phyloP scores from a whole-genome alignment of 2,329 filamentous ascomycete species.

The Aureobasidium vineae region DNA sequence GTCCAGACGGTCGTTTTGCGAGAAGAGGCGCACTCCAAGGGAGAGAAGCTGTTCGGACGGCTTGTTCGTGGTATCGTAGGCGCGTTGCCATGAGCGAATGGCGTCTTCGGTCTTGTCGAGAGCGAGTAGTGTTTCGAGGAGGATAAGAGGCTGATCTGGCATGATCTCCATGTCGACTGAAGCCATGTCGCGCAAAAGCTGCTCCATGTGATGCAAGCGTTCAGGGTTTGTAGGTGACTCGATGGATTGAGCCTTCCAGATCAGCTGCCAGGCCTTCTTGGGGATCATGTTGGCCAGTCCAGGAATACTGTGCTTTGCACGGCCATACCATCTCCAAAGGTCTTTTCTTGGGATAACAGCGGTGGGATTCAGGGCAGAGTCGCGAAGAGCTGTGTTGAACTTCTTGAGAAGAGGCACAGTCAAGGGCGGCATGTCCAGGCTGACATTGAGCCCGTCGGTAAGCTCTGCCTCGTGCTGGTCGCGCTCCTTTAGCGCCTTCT shows the following conservation, averaged over 20 bases:
- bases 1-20: constrained; percentile 56
- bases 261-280: constrained; percentile 37
- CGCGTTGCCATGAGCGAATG: constrained; percentile 37
- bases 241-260: constrained; percentile 37
- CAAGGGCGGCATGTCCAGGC: constrained; percentile 24
- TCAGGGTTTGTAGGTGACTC: constrained; percentile 28
- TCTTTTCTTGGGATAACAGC: constrained; percentile 13
- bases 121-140: constrained; percentile 37
- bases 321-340: constrained; percentile 39
- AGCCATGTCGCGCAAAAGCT: constrained; percentile 37
- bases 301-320: constrained; percentile 31
- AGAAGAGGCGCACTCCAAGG: constrained; percentile 65
- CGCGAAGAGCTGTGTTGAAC: constrained; percentile 26
- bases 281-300: constrained; percentile 32
- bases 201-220: constrained; percentile 31
- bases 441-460: constrained; percentile 25
- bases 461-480: constrained; percentile 12
- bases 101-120: constrained; percentile 35
- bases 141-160: constrained; percentile 31
- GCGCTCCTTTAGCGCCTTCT: constrained; percentile 24
- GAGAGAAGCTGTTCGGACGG: constrained; percentile 52
- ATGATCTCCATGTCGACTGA: constrained; percentile 30
- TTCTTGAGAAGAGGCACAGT: constrained; percentile 27
- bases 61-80: constrained; percentile 26
- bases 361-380: constrained; percentile 18